Conservation (phyloP, 2,329 filamentous ascomycete genomes). For the Camillea tinctor region DNA sequence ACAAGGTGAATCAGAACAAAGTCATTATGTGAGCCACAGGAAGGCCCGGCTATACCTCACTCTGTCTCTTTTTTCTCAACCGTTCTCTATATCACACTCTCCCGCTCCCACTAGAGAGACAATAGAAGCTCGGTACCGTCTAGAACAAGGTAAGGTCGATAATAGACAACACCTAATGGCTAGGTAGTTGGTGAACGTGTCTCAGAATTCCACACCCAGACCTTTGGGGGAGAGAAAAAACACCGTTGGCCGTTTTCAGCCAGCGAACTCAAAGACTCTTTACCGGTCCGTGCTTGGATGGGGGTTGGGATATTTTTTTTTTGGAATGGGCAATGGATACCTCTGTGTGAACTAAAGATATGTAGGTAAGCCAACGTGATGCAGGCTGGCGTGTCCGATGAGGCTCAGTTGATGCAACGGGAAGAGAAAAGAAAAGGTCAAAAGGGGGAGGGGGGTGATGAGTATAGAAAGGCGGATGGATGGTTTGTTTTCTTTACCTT, state of each 20-base stretch:
- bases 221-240: too few relatives aligned
- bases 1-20: conserved; percentile 24
- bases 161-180: conserved; percentile 1
- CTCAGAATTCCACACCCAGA: conserved; percentile 2
- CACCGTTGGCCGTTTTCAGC: conserved; percentile 1
- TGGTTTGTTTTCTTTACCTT: too few relatives aligned
- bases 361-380: conserved; percentile 2
- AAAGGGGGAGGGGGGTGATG: neutral
- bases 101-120: neutral
- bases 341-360: conserved; percentile 1
- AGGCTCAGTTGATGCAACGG: neutral
- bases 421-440: neutral
- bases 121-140: neutral
- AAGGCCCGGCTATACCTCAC: conserved; percentile 12
- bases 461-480: neutral
- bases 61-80: too few relatives aligned
- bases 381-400: neutral
- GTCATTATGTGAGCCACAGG: conserved; percentile 19
- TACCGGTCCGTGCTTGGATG: conserved; percentile 2
- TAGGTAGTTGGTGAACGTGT: neutral
- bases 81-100: neutral
- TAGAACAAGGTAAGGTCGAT: neutral
- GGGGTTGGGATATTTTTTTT: too few relatives aligned
- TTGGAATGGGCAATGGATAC: conserved; percentile 1
- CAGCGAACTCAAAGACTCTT: conserved; percentile 1